phyloP scores from a whole-genome alignment of 305 asterid species.

The Nicotiana rustica region DNA sequence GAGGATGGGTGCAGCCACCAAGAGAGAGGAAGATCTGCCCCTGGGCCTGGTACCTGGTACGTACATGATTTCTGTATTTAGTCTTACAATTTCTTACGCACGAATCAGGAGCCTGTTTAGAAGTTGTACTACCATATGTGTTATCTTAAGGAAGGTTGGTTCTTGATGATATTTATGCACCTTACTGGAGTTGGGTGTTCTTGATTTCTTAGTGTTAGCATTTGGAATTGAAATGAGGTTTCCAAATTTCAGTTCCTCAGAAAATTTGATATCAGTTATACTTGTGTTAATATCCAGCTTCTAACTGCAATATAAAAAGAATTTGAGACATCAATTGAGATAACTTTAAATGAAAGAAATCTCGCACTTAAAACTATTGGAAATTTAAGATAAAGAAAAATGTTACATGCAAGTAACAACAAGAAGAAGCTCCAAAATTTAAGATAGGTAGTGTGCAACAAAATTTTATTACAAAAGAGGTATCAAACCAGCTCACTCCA shows the following conservation, averaged over 20 bases:
- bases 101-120: slow-evolving; percentile 10
- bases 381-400: background rate
- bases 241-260: slow-evolving; percentile 10
- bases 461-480: no score
- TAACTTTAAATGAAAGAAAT: background rate
- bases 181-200: background rate
- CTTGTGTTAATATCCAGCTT: background rate
- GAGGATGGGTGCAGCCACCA: background rate
- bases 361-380: background rate
- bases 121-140: background rate
- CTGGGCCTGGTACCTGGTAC: no score
- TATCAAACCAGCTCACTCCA: no score
- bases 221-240: slow-evolving; percentile 18
- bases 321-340: background rate
- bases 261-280: background rate
- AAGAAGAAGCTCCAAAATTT: background rate
- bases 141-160: background rate
- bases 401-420: background rate
- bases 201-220: background rate
- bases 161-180: background rate
- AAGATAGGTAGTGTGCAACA: no score
- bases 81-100: background rate
- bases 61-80: background rate
- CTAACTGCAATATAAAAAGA: background rate
- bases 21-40: slow-evolving; percentile 2